Evolutionary conservation across 2,329 filamentous ascomycete genomes (phyloP), one percentile per base, ranked within the genome.

Genomic region (Zymoseptoria ardabiliae): DNA sequence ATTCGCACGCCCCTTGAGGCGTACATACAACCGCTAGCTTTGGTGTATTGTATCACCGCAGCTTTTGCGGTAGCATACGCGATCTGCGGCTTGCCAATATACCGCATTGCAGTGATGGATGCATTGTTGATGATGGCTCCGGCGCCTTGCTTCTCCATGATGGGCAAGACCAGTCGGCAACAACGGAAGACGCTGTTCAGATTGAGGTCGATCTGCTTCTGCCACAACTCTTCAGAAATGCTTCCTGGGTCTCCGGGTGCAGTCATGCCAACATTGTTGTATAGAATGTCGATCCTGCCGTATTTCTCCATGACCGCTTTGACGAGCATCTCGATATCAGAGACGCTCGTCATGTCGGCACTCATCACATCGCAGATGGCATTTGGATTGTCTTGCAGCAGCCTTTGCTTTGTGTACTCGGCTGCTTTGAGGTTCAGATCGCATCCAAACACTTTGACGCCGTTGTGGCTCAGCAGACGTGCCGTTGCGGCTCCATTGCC

Each of bases 141-240:
- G 0, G 72, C 67, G 0, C 61, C 58, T 59, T 84, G 81, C 20
- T 67, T 66, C 58, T 79, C 78, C 81, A 84, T 84, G 25, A 82
- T 73, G 0, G 81, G 81, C 0, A 84, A 67, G 0, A 82, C 78
- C 10, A 77, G 68, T 55, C 83, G 80, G 49, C 77, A 79, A 0
- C 76, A 76, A 2, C 82, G 67, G 61, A 82, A 84, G 0, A 83
- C 78, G 49, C 75, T 80, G 65, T 82, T 82, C 3, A 85, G 72
- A 63, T 84, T 85, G 25, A 84, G 67, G n/a, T 80, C 76, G 55
- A 82, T 75, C 61, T 84, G 81, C 0, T 70, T 54, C 58, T 83
- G 76, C 81, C 81, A 85, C 0, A 73, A 63, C 1, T 76, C 72
- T 54, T 84, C 80, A 0, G 59, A 53, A 74, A 84, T 80, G 3